Evolutionary conservation across 805 yeast species (phyloP).

Genomic region (Ogataea wickerhamii): DNA sequence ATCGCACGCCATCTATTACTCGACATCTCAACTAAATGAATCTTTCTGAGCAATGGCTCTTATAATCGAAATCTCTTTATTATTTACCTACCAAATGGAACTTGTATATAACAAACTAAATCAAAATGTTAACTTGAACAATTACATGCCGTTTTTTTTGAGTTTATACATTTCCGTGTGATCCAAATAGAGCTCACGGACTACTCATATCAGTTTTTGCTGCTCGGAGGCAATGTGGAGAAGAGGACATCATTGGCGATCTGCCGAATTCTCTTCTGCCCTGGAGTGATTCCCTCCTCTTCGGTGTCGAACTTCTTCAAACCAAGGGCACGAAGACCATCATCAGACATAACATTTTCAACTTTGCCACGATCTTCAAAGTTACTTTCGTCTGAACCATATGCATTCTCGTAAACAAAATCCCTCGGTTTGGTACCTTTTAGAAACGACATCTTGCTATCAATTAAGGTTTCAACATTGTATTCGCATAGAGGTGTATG

Average conservation of each 20-base stretch:
- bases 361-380: constrained; percentile 12
- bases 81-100: too few species aligned
- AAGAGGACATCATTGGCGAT: constrained; percentile 20
- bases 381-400: constrained; percentile 9
- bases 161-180: too few species aligned
- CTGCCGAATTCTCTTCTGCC: constrained; percentile 27
- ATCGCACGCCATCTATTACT: too few species aligned
- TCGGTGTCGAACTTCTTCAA: constrained; percentile 24
- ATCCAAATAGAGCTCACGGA: too few species aligned
- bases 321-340: constrained; percentile 28
- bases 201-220: too few species aligned
- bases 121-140: too few species aligned
- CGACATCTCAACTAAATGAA: too few species aligned
- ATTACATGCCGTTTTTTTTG: too few species aligned
- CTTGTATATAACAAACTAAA: too few species aligned
- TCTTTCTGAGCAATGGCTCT: too few species aligned
- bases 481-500: constrained; percentile 31
- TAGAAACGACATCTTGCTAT: constrained; percentile 6
- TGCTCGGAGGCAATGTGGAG: too few species aligned
- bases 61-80: too few species aligned
- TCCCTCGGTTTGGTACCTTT: constrained; percentile 10
- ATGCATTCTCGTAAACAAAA: constrained; percentile 7
- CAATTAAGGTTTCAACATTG: constrained; percentile 9
- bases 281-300: constrained; percentile 24
- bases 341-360: constrained; percentile 13